phyloP scores from a whole-genome alignment of 2,329 filamentous ascomycete species.

The Cercospora sp. region DNA sequence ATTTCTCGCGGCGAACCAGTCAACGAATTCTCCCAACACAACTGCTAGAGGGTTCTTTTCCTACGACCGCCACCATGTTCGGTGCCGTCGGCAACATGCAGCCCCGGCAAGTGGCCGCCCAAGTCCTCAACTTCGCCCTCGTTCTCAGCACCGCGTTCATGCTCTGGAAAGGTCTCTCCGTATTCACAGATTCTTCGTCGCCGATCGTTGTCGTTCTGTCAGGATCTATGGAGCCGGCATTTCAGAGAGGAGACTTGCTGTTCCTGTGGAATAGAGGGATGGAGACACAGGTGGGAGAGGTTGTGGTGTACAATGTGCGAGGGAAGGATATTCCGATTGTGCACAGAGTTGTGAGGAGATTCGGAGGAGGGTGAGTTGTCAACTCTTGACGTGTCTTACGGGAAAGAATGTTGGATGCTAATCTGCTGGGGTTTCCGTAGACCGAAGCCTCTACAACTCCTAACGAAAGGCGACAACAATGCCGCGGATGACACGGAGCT shows the following conservation, averaged over 20 bases:
- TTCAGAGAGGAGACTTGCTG: slow-evolving; percentile 74
- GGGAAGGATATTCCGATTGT: slow-evolving; percentile 98
- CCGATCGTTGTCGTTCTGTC: slow-evolving; percentile 83
- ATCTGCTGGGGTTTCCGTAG: slow-evolving; percentile 34
- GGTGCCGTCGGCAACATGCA: slow-evolving; percentile 65
- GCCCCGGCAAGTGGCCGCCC: slow-evolving; percentile 76
- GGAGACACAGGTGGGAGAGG: slow-evolving; percentile 68
- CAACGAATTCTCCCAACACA: neutral
- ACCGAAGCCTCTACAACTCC: slow-evolving; percentile 60
- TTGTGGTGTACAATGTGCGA: slow-evolving; percentile 80
- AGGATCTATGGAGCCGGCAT: slow-evolving; percentile 81
- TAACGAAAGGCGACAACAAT: slow-evolving; percentile 99
- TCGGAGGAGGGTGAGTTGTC: slow-evolving; percentile 54
- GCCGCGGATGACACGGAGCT: slow-evolving; percentile 86
- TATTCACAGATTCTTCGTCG: slow-evolving; percentile 64
- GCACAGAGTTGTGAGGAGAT: slow-evolving; percentile 79
- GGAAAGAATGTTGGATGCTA: neutral
- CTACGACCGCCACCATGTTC: slow-evolving; percentile 57
- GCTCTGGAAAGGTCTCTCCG: slow-evolving; percentile 84
- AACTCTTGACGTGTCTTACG: too few species aligned
- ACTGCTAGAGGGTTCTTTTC: neutral
- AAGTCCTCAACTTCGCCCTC: slow-evolving; percentile 87
- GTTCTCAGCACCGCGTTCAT: slow-evolving; percentile 91
- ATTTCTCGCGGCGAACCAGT: neutral
- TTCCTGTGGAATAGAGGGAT: slow-evolving; percentile 71